Evolutionary conservation across 2,329 filamentous ascomycete genomes (phyloP).

Genomic region (Massarina eburnea): DNA sequence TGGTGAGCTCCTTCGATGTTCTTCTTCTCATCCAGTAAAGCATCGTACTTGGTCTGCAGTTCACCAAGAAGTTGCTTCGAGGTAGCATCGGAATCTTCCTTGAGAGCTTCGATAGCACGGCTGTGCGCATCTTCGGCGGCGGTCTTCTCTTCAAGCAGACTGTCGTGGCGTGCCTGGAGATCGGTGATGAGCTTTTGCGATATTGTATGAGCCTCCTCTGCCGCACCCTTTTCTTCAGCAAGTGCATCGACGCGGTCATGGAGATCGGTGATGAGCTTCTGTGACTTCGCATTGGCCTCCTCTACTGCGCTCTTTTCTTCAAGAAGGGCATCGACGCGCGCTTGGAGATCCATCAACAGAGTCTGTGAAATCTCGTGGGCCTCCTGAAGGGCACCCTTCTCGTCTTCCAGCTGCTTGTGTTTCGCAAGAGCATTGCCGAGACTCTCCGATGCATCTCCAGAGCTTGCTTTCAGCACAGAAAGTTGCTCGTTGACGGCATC

Average conservation of each 20-base stretch:
- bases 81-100: constrained; percentile 29
- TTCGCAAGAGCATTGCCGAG: constrained; percentile 26
- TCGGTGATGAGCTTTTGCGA: constrained; percentile 31
- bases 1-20: constrained; percentile 15
- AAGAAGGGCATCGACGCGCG: constrained; percentile 20
- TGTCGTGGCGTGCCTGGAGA: constrained; percentile 32
- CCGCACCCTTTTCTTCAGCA: constrained; percentile 17
- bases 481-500: constrained; percentile 24
- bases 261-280: constrained; percentile 19
- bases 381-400: constrained; percentile 23
- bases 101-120: constrained; percentile 31
- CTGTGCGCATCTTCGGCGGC: constrained; percentile 32
- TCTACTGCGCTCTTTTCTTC: constrained; percentile 20
- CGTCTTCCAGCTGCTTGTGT: constrained; percentile 24
- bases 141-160: constrained; percentile 32
- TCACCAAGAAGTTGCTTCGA: constrained; percentile 31
- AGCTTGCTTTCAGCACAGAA: constrained; percentile 19
- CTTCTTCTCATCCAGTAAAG: constrained; percentile 22
- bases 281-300: constrained; percentile 15
- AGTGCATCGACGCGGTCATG: constrained; percentile 22
- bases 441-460: constrained; percentile 24
- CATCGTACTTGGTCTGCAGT: constrained; percentile 28
- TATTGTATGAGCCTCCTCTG: constrained; percentile 18
- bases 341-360: constrained; percentile 24
- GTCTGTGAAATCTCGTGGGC: constrained; percentile 23